phyloP scores from a whole-genome alignment of 2,329 filamentous ascomycete genomes.

The Sclerotiophoma versabilis region DNA sequence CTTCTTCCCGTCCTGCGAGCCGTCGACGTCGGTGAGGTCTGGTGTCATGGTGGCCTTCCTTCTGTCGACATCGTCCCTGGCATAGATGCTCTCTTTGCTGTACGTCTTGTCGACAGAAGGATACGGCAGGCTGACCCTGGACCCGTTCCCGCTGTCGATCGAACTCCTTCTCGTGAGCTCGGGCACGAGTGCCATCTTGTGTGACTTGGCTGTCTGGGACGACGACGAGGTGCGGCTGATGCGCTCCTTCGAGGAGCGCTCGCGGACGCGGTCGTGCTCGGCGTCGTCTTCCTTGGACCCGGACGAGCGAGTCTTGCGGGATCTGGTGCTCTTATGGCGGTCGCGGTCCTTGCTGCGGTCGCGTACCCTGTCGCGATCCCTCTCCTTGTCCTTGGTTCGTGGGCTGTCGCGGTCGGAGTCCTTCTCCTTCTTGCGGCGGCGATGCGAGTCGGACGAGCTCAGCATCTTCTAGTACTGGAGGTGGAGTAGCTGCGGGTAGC shows the following conservation, averaged over 20 bases:
- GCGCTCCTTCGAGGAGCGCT: conserved; percentile 37
- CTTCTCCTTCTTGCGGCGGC: conserved; percentile 49
- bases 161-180: conserved; percentile 56
- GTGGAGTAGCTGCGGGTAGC: conserved; percentile 22
- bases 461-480: conserved; percentile 32
- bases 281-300: conserved; percentile 18
- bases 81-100: conserved; percentile 83
- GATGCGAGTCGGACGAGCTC: conserved; percentile 44
- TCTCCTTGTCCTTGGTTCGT: background rate
- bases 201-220: conserved; percentile 33
- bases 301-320: conserved; percentile 43
- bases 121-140: conserved; percentile 67
- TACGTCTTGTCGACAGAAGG: conserved; percentile 88
- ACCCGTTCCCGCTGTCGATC: conserved; percentile 45
- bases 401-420: conserved; percentile 2
- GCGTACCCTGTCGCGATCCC: background rate
- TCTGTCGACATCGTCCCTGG: conserved; percentile 52
- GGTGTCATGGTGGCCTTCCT: conserved; percentile 46
- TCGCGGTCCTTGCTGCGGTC: conserved; percentile 19
- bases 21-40: conserved; percentile 52
- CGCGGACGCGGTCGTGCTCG: conserved; percentile 25
- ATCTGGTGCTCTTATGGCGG: conserved; percentile 24
- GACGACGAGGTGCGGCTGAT: conserved; percentile 37
- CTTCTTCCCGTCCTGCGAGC: conserved; percentile 38
- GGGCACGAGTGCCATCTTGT: conserved; percentile 53